Base-by-base conservation (phyloP, 371 early-diverging fungal genomes). In the Mucor saturninus region DNA sequence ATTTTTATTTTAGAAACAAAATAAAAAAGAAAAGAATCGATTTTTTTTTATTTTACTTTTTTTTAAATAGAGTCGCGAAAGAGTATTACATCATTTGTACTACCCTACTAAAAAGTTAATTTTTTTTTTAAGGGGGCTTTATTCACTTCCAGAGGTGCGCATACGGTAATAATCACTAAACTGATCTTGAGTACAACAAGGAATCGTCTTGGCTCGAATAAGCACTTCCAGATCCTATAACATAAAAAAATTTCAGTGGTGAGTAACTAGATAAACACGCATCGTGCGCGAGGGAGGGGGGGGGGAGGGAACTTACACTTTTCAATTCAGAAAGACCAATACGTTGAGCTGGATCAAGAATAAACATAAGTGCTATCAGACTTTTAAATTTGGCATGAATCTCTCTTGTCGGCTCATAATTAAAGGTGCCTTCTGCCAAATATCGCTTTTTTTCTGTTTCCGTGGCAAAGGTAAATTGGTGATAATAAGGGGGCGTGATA, bases 21-120 rank as follows among this genome's bases (percentile, higher is more conserved):
- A 28, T 6, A 32, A 32, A 51, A 52, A 31, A 10, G n/a, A 35
- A 6, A 50, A 40, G 15, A 39, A 21, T 32, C 9, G 30, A 31
- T 13, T 30, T 10, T 21, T 21, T 21, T 21, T 21, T 21, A 21
- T 21, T 21, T 21, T 21, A 0, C 29, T 29, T 59, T 50, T 51
- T 50, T 59, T 59, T 51, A n/a, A 59, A 59, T 59, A 13, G 35
- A 50, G 30, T 26, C 26, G n/a, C 6, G 4, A 46, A 42, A 42
- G 39, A 2, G 4, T 13, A 42, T 42, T 42, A 42, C 42, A 42
- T 42, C 42, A 42, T 42, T 42, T 9, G 42, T 42, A 13, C n/a
- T 9, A 42, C 42, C n/a, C 11, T 11, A 13, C 0, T 42, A 42
- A 42, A 42, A 42, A 42, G 42, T 10, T 10, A 42, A 13, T 42